These are phyloP conservation scores for Mycena kentingensis DNA, from an alignment of 768 basidiomycete species.

Conservation along the genomic window DNA sequence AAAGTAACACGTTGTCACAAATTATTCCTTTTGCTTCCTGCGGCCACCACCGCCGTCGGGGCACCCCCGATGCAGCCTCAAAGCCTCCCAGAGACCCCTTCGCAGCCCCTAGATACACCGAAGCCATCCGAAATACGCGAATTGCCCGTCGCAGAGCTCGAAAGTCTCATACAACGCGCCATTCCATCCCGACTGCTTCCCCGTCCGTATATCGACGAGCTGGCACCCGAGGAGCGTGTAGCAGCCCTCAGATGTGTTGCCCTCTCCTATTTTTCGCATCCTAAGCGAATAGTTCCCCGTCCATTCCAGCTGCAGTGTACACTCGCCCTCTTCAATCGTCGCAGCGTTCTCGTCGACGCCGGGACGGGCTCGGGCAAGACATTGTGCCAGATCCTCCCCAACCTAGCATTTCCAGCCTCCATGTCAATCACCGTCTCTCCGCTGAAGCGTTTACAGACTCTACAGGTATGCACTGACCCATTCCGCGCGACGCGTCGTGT, in stretches of 20 bases:
- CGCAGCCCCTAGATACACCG: too few species aligned
- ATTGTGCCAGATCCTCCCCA: slow-evolving; percentile 28
- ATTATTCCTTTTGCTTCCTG: too few species aligned
- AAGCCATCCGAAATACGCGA: neutral
- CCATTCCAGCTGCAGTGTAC: slow-evolving; percentile 26
- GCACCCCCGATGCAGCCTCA: too few species aligned
- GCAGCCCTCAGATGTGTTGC: slow-evolving; percentile 1
- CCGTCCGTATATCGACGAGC: neutral
- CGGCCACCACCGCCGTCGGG: too few species aligned
- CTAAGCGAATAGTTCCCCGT: slow-evolving; percentile 23
- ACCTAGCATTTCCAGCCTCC: slow-evolving; percentile 21
- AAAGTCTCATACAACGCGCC: neutral
- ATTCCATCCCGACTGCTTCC: neutral
- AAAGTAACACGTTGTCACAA: too few species aligned
- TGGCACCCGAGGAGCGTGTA: neutral
- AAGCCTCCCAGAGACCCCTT: too few species aligned
- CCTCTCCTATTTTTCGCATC: slow-evolving; percentile 8
- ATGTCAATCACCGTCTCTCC: slow-evolving; percentile 15
- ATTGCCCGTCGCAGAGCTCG: neutral
- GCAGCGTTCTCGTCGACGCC: slow-evolving; percentile 25
- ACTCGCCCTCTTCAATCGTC: slow-evolving; percentile 21
- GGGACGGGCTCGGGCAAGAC: slow-evolving; percentile 35
- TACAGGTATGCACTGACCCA: slow-evolving; percentile 7
- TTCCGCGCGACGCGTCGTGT: neutral
- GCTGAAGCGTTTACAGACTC: slow-evolving; percentile 15